Conservation (phyloP, 371 early-diverging fungal genomes). For the Encephalitozoon intestinalis region DNA sequence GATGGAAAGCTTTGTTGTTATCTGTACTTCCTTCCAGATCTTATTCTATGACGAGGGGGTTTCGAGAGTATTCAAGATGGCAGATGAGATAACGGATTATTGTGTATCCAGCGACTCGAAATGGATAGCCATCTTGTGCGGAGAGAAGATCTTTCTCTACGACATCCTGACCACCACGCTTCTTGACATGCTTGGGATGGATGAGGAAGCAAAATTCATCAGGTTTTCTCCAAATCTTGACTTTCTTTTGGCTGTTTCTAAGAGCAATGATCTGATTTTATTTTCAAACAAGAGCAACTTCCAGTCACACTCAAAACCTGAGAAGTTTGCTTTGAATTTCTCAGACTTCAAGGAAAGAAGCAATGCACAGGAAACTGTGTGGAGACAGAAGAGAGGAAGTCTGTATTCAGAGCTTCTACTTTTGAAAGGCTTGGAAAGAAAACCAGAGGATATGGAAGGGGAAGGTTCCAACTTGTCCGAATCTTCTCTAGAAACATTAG, state of each 20-base stretch:
- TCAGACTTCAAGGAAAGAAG: neutral
- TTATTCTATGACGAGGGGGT: conserved; percentile 10
- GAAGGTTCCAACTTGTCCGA: neutral
- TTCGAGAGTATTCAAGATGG: neutral
- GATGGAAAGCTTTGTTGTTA: conserved; percentile 6
- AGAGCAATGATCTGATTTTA: conserved; percentile 3
- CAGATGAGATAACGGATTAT: neutral
- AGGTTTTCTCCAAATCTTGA: conserved; percentile 19
- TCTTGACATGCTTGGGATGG: conserved; percentile 1
- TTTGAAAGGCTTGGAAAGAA: neutral
- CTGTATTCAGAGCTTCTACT: neutral
- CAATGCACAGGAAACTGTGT: neutral
- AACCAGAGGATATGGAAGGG: neutral
- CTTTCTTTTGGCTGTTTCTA: conserved; percentile 13
- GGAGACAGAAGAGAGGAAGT: neutral
- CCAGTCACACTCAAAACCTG: neutral
- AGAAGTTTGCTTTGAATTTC: neutral
- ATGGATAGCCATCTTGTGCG: neutral
- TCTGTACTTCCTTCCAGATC: neutral
- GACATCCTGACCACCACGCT: conserved; percentile 6
- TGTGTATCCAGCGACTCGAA: conserved; percentile 8
- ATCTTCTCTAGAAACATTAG: neutral
- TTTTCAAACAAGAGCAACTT: conserved; percentile 9
- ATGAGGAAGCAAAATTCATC: conserved; percentile 6
- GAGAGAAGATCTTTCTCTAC: neutral